These are phyloP conservation scores for Salix brachista DNA, from an alignment of 345 rosid genomes.

Conservation along the genomic window DNA sequence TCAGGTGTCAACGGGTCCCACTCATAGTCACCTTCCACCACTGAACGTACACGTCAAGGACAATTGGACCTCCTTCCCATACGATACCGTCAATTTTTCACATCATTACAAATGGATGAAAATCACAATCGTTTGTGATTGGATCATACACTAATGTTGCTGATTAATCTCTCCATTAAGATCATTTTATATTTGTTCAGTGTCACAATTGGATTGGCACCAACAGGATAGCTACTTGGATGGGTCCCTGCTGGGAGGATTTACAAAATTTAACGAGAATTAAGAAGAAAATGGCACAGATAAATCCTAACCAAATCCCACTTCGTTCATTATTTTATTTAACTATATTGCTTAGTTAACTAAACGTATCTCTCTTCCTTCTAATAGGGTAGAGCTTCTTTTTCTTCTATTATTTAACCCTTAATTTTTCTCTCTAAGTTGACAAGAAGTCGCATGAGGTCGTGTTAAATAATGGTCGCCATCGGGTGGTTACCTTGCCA, in stretches of 20 bases:
- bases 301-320: slow-evolving; percentile 54
- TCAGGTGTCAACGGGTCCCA: neutral
- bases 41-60: slow-evolving; percentile 48
- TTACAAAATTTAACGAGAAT: neutral
- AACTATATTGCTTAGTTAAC: slow-evolving; percentile 17
- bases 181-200: neutral
- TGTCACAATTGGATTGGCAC: too few species aligned
- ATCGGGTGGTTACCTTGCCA: neutral
- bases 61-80: slow-evolving; percentile 26
- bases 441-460: neutral
- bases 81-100: slow-evolving; percentile 8
- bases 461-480: too few species aligned
- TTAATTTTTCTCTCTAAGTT: neutral
- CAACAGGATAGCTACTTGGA: too few species aligned
- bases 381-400: slow-evolving; percentile 27
- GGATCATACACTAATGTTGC: neutral
- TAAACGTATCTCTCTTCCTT: slow-evolving; percentile 18
- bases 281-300: slow-evolving; percentile 19
- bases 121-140: neutral
- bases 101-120: neutral
- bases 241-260: neutral
- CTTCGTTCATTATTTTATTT: slow-evolving; percentile 19
- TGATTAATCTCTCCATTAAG: slow-evolving; percentile 24
- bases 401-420: neutral
- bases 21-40: slow-evolving; percentile 31